phyloP scores from a whole-genome alignment of 2,329 filamentous ascomycete species.

The Teratosphaeria epicoccoides region DNA sequence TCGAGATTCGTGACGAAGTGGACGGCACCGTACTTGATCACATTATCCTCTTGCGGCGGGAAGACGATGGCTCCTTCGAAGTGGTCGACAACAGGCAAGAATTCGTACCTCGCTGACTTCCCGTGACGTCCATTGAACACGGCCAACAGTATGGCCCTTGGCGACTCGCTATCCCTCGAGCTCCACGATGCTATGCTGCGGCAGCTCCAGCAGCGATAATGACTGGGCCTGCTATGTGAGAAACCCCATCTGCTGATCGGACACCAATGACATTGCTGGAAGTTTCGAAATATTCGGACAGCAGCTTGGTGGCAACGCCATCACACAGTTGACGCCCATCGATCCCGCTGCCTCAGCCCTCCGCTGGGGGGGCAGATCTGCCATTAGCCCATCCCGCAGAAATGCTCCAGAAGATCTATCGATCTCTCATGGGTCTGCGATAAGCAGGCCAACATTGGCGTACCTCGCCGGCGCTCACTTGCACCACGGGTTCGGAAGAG shows the following conservation, averaged over 20 bases:
- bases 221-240: constrained; percentile 9
- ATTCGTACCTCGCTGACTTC: constrained; percentile 20
- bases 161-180: constrained; percentile 14
- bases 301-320: constrained; percentile 8
- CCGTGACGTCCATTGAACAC: constrained; percentile 18
- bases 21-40: constrained; percentile 13
- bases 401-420: constrained; percentile 17
- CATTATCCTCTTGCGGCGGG: constrained; percentile 13
- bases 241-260: constrained; percentile 6
- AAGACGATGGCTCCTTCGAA: constrained; percentile 16
- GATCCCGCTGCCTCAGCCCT: constrained; percentile 8
- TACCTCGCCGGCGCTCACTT: constrained; percentile 5
- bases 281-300: constrained; percentile 5
- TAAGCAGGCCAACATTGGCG: constrained; percentile 8
- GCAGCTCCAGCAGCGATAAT: constrained; percentile 11
- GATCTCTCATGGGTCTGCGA: constrained; percentile 9
- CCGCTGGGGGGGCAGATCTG: constrained; percentile 7
- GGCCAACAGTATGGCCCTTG: constrained; percentile 18
- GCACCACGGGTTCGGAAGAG: constrained; percentile 4
- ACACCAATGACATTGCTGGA: constrained; percentile 3
- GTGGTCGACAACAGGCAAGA: constrained; percentile 18
- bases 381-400: constrained; percentile 16
- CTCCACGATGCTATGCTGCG: constrained; percentile 9
- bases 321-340: constrained; percentile 10
- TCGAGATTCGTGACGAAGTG: constrained; percentile 12